Percentiles rank a stretch among this genome's conserved stretches.
Conservation (phyloP, 2,329 filamentous ascomycete species). For the Scortechinia acanthostroma region DNA sequence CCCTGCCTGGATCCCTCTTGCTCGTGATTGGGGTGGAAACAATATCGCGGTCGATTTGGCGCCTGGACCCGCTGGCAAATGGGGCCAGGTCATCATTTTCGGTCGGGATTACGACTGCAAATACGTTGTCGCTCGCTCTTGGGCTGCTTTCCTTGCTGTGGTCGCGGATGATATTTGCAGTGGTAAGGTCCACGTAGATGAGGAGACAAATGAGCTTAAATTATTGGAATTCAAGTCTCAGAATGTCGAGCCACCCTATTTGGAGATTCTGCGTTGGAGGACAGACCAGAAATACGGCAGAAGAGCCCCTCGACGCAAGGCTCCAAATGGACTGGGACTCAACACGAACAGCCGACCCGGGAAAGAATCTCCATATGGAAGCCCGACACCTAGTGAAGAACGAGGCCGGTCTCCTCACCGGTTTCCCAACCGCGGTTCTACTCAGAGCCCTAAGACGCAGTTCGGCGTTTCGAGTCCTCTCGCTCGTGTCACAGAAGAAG, state of each 20-base stretch:
- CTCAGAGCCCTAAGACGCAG: slow-evolving; percentile 58
- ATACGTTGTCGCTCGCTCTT: slow-evolving; percentile 89
- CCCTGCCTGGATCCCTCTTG: slow-evolving; percentile 88
- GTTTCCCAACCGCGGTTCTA: slow-evolving; percentile 52
- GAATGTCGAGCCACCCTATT: slow-evolving; percentile 84
- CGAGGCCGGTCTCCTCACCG: slow-evolving; percentile 69
- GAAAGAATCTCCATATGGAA: slow-evolving; percentile 55
- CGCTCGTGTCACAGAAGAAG: slow-evolving; percentile 69
- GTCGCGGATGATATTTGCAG: slow-evolving; percentile 86
- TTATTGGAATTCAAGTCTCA: slow-evolving; percentile 83
- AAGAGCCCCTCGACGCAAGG: slow-evolving; percentile 26
- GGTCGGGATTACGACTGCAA: slow-evolving; percentile 98
- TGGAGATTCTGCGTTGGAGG: slow-evolving; percentile 91
- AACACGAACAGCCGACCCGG: slow-evolving; percentile 34
- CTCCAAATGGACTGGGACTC: slow-evolving; percentile 47
- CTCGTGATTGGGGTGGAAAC: slow-evolving; percentile 97
- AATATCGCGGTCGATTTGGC: slow-evolving; percentile 89
- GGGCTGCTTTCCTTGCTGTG: slow-evolving; percentile 77
- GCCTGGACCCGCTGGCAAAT: slow-evolving; percentile 80
- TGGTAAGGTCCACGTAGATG: slow-evolving; percentile 85
- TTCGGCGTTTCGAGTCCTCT: slow-evolving; percentile 67
- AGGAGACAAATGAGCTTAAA: slow-evolving; percentile 86
- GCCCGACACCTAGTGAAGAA: slow-evolving; percentile 51
- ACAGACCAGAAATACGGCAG: slow-evolving; percentile 91
- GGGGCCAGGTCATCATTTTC: slow-evolving; percentile 95